phyloP scores from a whole-genome alignment of 495 filamentous ascomycete genomes.

The Durotheca rogersii region DNA sequence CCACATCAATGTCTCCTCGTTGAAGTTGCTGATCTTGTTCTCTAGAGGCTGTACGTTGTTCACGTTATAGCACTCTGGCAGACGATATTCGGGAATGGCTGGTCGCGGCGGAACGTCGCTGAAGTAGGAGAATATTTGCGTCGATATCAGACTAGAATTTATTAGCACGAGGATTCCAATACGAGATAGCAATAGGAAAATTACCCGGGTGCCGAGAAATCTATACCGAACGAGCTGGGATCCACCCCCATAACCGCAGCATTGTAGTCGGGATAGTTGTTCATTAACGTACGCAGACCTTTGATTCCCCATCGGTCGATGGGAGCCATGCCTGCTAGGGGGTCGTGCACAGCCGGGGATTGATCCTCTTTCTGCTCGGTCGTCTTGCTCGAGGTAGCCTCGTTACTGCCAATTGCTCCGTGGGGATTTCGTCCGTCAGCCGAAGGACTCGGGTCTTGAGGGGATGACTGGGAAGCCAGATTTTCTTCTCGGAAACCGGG shows the following conservation, averaged over 20 bases:
- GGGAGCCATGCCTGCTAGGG: constrained; percentile 73
- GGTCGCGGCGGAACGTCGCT: constrained; percentile 68
- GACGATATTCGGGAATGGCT: constrained; percentile 71
- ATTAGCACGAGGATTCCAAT: neutral
- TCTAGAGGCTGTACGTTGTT: constrained; percentile 80
- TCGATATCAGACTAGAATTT: constrained; percentile 39
- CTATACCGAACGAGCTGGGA: constrained; percentile 71
- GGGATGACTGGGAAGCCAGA: constrained; percentile 36
- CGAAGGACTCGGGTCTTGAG: constrained; percentile 35
- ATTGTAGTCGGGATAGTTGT: constrained; percentile 73
- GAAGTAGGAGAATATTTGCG: constrained; percentile 63
- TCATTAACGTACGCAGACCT: constrained; percentile 76
- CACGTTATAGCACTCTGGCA: constrained; percentile 85
- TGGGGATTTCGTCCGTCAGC: constrained; percentile 40
- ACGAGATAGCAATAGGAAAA: constrained; percentile 25
- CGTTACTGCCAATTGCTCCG: constrained; percentile 48
- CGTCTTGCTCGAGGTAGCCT: constrained; percentile 41
- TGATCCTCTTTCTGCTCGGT: constrained; percentile 45
- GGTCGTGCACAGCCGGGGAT: constrained; percentile 48
- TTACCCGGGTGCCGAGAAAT: constrained; percentile 78
- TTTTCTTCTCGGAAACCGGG: constrained; percentile 45
- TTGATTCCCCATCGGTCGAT: constrained; percentile 79
- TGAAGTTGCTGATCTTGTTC: constrained; percentile 76
- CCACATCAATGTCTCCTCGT: constrained; percentile 88
- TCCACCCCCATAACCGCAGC: constrained; percentile 77